Evolutionary conservation across 139 green algal genomes (phyloP).

Genomic region (Chlorella sorokiniana): DNA sequence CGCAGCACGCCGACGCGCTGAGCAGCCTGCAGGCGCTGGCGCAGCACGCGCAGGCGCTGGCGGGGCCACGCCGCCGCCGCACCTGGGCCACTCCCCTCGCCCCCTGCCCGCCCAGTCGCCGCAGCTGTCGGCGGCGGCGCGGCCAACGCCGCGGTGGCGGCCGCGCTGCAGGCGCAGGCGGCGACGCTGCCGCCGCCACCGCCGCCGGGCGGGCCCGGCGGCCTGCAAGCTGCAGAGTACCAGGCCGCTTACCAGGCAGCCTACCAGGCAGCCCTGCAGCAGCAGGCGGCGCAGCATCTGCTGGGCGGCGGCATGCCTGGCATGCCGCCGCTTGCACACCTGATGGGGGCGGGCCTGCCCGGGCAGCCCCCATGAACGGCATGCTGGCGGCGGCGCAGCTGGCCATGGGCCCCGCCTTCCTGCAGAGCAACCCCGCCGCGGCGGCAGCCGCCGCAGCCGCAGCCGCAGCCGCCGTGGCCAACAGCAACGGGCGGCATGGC

Average conservation of each 20-base stretch:
- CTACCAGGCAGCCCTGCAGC: constrained; percentile 85
- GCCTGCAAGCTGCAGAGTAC: constrained; percentile 60
- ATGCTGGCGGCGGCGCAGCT: constrained; percentile 68
- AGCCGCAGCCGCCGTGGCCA: constrained; percentile 53
- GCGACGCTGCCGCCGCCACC: constrained; percentile 8
- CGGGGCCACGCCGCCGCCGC: constrained; percentile 13
- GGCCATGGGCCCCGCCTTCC: constrained; percentile 49
- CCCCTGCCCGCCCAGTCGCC: constrained; percentile 21
- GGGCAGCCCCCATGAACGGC: constrained; percentile 41
- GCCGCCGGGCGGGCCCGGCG: neutral
- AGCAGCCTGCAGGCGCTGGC: constrained; percentile 22
- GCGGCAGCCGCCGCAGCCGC: constrained; percentile 63
- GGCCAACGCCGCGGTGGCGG: constrained; percentile 31
- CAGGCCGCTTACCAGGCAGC: constrained; percentile 89
- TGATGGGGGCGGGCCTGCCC: constrained; percentile 20
- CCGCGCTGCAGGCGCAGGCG: constrained; percentile 19
- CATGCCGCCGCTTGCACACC: constrained; percentile 31
- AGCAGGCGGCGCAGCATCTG: constrained; percentile 57
- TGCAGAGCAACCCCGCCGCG: constrained; percentile 48
- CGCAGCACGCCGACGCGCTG: constrained; percentile 22
- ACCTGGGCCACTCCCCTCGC: constrained; percentile 5
- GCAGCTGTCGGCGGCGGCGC: constrained; percentile 23
- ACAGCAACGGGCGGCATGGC: too few relatives aligned
- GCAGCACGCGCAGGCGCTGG: constrained; percentile 19
- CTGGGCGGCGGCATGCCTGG: constrained; percentile 29